A percentile compares a stretch with the other conserved stretches of the same genome.
phyloP scores from a whole-genome alignment of 106 monocot species.

The Dendrobium officinale region DNA sequence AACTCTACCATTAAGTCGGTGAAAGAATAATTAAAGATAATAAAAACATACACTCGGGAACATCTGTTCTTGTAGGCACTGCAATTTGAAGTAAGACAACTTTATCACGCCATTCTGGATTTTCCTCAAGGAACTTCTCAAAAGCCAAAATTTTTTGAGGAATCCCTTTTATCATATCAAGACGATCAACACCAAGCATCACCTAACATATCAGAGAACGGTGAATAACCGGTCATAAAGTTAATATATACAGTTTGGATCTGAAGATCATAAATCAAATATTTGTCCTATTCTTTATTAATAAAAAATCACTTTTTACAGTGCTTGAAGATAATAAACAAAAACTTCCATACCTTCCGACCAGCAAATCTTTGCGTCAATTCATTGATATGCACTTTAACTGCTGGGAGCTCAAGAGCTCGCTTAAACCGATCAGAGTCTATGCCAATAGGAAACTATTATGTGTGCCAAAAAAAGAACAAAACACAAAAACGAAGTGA shows the following conservation, averaged over 20 bases:
- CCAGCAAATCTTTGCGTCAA: slow-evolving; percentile 80
- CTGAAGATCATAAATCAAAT: background rate
- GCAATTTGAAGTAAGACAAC: slow-evolving; percentile 92
- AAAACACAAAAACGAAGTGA: background rate
- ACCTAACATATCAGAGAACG: slow-evolving; percentile 33
- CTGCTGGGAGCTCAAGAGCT: slow-evolving; percentile 81
- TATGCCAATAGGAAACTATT: slow-evolving; percentile 96
- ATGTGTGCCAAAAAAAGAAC: background rate
- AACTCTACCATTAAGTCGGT: background rate
- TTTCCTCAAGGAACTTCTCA: slow-evolving; percentile 94
- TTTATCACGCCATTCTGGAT: slow-evolving; percentile 69
- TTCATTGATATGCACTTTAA: slow-evolving; percentile 75
- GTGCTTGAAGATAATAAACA: background rate
- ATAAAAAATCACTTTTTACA: background rate
- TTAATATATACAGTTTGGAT: too few relatives aligned
- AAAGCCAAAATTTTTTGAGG: slow-evolving; percentile 95
- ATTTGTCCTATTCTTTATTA: background rate
- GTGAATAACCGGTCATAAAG: background rate
- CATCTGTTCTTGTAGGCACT: slow-evolving; percentile 92
- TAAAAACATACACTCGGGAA: slow-evolving; percentile 70
- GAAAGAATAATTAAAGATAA: background rate
- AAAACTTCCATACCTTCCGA: slow-evolving; percentile 57
- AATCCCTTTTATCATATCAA: slow-evolving; percentile 97
- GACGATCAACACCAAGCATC: slow-evolving; percentile 87
- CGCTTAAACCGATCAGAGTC: slow-evolving; percentile 86